Conservation (phyloP, 106 monocot genomes). For the Acorus calamus region DNA sequence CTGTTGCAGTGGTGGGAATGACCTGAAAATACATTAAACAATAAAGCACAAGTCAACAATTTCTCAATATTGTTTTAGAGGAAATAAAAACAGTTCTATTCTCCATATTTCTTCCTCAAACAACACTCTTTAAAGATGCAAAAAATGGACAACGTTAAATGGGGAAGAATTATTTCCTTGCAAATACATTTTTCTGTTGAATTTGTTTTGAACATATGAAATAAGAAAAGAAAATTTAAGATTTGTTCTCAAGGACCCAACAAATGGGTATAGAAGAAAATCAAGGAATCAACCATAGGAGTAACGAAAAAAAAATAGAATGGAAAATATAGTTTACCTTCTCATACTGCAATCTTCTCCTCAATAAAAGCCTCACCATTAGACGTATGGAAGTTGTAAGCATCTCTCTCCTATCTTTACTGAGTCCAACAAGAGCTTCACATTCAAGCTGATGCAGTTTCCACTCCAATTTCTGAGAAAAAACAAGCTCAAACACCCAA, state of each 20-base stretch:
- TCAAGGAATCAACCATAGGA: background rate
- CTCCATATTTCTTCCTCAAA: no score
- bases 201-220: no score
- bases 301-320: background rate
- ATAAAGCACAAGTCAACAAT: background rate
- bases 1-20: constrained; percentile 39
- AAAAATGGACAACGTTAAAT: no score
- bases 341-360: constrained; percentile 64
- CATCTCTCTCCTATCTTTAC: constrained; percentile 66
- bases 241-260: background rate
- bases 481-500: background rate
- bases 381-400: constrained; percentile 73
- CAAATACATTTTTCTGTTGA: no score
- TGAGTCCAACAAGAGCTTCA: constrained; percentile 47
- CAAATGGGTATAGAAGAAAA: background rate
- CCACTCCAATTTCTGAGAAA: constrained; percentile 76
- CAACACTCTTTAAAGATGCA: no score
- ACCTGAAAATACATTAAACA: constrained; percentile 33
- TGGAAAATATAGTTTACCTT: constrained; percentile 41
- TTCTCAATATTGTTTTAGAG: no score
- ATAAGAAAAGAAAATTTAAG: no score
- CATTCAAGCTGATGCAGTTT: constrained; percentile 83
- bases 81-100: no score
- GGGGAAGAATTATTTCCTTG: no score
- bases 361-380: constrained; percentile 62